These are phyloP conservation scores for Penicillium psychrofluorescens DNA, from an alignment of 495 filamentous ascomycete genomes.

Conservation along the genomic window DNA sequence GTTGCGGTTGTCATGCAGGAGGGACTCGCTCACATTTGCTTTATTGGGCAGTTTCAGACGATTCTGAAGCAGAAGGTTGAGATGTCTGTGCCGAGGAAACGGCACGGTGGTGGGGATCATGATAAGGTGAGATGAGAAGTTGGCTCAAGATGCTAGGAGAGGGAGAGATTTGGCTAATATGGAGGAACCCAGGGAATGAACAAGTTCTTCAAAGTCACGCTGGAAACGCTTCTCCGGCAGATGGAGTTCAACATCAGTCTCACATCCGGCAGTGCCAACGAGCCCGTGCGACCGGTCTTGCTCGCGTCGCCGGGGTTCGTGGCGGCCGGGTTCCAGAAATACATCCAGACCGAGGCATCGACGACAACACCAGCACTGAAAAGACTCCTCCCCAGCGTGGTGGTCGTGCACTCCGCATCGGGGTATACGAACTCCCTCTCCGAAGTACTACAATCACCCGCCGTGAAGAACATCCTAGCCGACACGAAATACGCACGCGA, in stretches of 20 bases:
- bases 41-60: conserved; percentile 87
- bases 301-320: conserved; percentile 87
- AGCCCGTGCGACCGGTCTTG: conserved; percentile 58
- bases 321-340: conserved; percentile 70
- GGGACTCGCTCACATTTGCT: conserved; percentile 84
- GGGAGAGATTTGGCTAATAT: conserved; percentile 5
- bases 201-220: conserved; percentile 72
- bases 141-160: background rate
- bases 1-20: conserved; percentile 93
- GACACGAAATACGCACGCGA: conserved; percentile 85
- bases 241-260: conserved; percentile 60
- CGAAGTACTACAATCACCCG: conserved; percentile 73
- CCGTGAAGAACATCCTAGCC: conserved; percentile 66
- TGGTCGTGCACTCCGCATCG: conserved; percentile 76
- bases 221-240: conserved; percentile 68
- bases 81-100: conserved; percentile 73
- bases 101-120: conserved; percentile 53
- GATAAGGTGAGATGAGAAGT: conserved; percentile 43
- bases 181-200: conserved; percentile 49
- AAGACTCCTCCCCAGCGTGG: conserved; percentile 55
- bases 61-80: conserved; percentile 84
- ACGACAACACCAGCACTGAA: conserved; percentile 51
- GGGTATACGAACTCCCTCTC: conserved; percentile 81
- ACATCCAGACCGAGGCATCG: conserved; percentile 64
- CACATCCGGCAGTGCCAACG: conserved; percentile 29